These are phyloP conservation scores for Ascosphaera apis DNA, from an alignment of 2,329 filamentous ascomycete species.

Conservation along the genomic window DNA sequence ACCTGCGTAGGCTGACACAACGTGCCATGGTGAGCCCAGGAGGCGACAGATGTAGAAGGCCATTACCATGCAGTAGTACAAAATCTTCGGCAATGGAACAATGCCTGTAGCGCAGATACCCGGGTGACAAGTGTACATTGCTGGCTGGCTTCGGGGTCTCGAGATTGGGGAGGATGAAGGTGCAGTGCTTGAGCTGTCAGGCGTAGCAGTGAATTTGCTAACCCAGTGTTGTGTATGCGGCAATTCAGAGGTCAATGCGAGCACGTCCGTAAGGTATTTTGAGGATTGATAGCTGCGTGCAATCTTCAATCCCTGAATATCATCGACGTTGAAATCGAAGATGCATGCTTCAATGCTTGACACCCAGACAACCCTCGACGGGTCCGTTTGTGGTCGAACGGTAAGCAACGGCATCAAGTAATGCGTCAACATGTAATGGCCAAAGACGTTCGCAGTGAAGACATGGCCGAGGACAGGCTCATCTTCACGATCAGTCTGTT, in stretches of 20 bases:
- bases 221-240: slow-evolving; percentile 38
- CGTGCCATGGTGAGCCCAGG: slow-evolving; percentile 76
- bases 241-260: slow-evolving; percentile 50
- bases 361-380: slow-evolving; percentile 63
- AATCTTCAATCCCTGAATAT: slow-evolving; percentile 51
- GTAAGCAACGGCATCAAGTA: slow-evolving; percentile 52
- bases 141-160: slow-evolving; percentile 25
- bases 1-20: slow-evolving; percentile 49
- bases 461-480: slow-evolving; percentile 51
- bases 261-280: slow-evolving; percentile 68
- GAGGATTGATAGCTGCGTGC: slow-evolving; percentile 55
- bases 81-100: slow-evolving; percentile 46
- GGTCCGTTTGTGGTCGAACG: slow-evolving; percentile 15
- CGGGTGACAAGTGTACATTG: slow-evolving; percentile 61
- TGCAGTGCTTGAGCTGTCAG: slow-evolving; percentile 7
- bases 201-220: slow-evolving; percentile 29
- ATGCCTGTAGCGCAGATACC: slow-evolving; percentile 69
- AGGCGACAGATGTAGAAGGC: slow-evolving; percentile 50
- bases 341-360: slow-evolving; percentile 52
- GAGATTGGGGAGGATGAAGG: slow-evolving; percentile 3
- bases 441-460: slow-evolving; percentile 84
- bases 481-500: slow-evolving; percentile 23
- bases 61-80: slow-evolving; percentile 45
- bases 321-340: slow-evolving; percentile 35
- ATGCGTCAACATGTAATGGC: slow-evolving; percentile 77